Evolutionary conservation across 805 yeast species (phyloP).

Genomic region (Candida patagonica): DNA sequence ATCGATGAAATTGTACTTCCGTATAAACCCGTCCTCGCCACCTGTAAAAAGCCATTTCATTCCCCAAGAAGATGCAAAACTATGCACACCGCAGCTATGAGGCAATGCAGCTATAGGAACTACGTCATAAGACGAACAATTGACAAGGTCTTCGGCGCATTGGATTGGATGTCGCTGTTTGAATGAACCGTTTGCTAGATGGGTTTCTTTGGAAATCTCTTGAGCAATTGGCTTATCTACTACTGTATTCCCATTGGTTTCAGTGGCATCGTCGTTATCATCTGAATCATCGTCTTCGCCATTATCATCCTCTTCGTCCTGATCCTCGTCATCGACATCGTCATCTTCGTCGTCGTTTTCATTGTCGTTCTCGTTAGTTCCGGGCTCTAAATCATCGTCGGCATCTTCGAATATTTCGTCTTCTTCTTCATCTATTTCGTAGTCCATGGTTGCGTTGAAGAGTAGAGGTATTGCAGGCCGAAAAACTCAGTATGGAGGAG

Average conservation of each 20-base stretch:
- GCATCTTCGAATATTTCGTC: slow-evolving; percentile 27
- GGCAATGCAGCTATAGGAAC: slow-evolving; percentile 85
- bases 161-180: slow-evolving; percentile 17
- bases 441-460: slow-evolving; percentile 9
- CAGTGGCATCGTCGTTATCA: slow-evolving; percentile 10
- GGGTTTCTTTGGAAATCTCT: too few relatives aligned
- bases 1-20: slow-evolving; percentile 79
- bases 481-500: too few relatives aligned
- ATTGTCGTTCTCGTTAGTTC: slow-evolving; percentile 21
- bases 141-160: slow-evolving; percentile 36
- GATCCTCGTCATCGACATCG: slow-evolving; percentile 23
- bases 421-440: slow-evolving; percentile 22
- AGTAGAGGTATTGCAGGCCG: too few relatives aligned
- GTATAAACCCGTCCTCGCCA: slow-evolving; percentile 88
- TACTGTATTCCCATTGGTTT: slow-evolving; percentile 1
- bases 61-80: slow-evolving; percentile 68
- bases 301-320: slow-evolving; percentile 22
- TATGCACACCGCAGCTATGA: slow-evolving; percentile 66
- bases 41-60: slow-evolving; percentile 87
- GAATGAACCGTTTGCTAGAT: slow-evolving; percentile 11
- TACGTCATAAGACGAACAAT: slow-evolving; percentile 55
- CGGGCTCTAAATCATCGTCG: slow-evolving; percentile 21
- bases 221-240: too few relatives aligned
- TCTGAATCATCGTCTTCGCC: slow-evolving; percentile 12
- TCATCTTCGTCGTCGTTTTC: slow-evolving; percentile 23